Evolutionary conservation across 352 stramenopile genomes (phyloP).

Genomic region (Globisporangium mamillatum): DNA sequence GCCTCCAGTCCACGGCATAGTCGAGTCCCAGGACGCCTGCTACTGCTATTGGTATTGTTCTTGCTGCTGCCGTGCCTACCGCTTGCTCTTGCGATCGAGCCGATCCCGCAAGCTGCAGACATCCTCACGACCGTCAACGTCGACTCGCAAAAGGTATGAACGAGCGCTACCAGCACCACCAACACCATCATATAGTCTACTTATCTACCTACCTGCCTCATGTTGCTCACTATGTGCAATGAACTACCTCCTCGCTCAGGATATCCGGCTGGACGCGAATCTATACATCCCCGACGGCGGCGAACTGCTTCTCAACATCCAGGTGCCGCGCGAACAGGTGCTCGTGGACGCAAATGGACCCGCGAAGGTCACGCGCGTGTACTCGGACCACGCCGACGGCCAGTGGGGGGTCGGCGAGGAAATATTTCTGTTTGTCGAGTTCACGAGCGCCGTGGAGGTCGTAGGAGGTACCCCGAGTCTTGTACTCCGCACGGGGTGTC

Average conservation of each 20-base stretch:
- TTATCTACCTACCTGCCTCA: not conserved
- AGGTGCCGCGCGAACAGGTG: slow-evolving; percentile 59
- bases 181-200: not conserved
- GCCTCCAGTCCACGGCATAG: no score
- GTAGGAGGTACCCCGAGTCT: slow-evolving; percentile 38
- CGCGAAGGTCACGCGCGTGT: slow-evolving; percentile 64
- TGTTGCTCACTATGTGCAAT: not conserved
- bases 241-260: slow-evolving; percentile 14
- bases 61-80: slow-evolving; percentile 10
- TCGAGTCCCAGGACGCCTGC: not conserved
- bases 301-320: slow-evolving; percentile 59
- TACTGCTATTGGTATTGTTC: not conserved
- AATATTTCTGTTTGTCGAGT: slow-evolving; percentile 65
- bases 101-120: slow-evolving; percentile 47
- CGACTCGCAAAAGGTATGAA: slow-evolving; percentile 34
- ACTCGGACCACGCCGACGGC: slow-evolving; percentile 44
- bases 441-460: slow-evolving; percentile 69
- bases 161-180: not conserved
- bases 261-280: slow-evolving; percentile 65
- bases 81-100: slow-evolving; percentile 28
- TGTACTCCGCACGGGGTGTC: slow-evolving; percentile 54
- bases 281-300: slow-evolving; percentile 68
- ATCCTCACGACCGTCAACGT: slow-evolving; percentile 45
- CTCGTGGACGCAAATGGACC: slow-evolving; percentile 44
- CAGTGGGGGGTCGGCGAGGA: slow-evolving; percentile 56